A percentile compares a stretch with the other conserved stretches of the same genome.
Evolutionary conservation across 2,329 filamentous ascomycete genomes (phyloP).

Genomic region (Ophiocordyceps polyrhachis-furcata): DNA sequence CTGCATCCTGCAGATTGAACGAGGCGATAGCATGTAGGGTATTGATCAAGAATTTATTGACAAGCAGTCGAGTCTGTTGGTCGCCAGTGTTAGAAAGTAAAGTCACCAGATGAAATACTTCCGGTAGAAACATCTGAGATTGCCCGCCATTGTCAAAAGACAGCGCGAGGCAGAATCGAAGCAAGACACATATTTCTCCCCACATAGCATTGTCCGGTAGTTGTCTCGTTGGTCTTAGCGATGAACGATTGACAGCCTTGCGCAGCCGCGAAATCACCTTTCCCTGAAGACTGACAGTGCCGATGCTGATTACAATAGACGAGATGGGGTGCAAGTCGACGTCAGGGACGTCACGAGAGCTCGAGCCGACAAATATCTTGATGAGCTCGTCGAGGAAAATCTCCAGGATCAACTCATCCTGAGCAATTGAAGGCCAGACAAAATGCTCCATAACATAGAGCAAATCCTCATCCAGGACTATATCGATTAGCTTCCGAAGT

Average conservation of each 20-base stretch:
- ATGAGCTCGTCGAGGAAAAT: conserved; percentile 49
- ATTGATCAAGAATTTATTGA: conserved; percentile 47
- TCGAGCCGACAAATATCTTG: conserved; percentile 33
- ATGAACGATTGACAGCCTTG: conserved; percentile 49
- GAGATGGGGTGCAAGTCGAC: conserved; percentile 34
- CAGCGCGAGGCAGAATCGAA: conserved; percentile 46
- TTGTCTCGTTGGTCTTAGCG: conserved; percentile 43
- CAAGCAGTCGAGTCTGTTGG: conserved; percentile 34
- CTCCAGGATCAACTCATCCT: conserved; percentile 46
- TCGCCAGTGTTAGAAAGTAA: conserved; percentile 50
- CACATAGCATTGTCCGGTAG: conserved; percentile 50
- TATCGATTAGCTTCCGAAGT: conserved; percentile 48
- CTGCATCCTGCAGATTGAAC: conserved; percentile 41
- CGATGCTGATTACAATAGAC: conserved; percentile 42
- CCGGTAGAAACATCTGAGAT: conserved; percentile 47
- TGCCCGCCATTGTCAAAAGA: conserved; percentile 52
- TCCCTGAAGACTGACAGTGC: conserved; percentile 45
- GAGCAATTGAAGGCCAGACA: conserved; percentile 45
- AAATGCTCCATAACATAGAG: conserved; percentile 43
- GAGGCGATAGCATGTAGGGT: conserved; percentile 49
- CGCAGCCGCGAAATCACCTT: conserved; percentile 46
- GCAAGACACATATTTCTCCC: conserved; percentile 48
- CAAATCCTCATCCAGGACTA: conserved; percentile 41
- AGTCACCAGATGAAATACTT: conserved; percentile 52
- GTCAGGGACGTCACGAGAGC: no score